These are phyloP conservation scores for Stromatinia cepivora DNA, from an alignment of 2,329 filamentous ascomycete genomes.

Conservation along the genomic window DNA sequence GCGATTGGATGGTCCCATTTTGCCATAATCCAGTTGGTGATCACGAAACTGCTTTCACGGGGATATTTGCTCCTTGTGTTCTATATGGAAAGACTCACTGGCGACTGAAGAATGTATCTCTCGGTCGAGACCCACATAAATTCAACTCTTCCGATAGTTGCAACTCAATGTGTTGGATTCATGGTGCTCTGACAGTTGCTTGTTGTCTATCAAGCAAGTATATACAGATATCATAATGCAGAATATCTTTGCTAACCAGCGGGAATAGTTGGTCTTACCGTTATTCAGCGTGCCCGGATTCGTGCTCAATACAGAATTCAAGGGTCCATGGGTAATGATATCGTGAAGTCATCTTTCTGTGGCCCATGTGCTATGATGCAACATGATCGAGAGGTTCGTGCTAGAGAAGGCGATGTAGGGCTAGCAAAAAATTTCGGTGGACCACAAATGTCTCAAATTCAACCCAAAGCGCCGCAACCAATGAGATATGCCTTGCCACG, in stretches of 20 bases:
- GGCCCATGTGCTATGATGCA: slow-evolving; percentile 46
- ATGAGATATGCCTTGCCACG: slow-evolving; percentile 32
- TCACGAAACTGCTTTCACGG: slow-evolving; percentile 38
- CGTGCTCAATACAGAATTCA: slow-evolving; percentile 47
- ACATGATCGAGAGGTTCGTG: slow-evolving; percentile 48
- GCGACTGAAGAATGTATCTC: slow-evolving; percentile 43
- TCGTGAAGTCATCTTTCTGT: slow-evolving; percentile 44
- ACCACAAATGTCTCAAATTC: slow-evolving; percentile 1
- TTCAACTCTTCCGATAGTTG: slow-evolving; percentile 38
- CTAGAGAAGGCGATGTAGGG: slow-evolving; percentile 43
- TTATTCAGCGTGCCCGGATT: slow-evolving; percentile 39
- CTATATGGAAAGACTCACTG: slow-evolving; percentile 48
- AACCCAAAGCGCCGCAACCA: slow-evolving; percentile 24
- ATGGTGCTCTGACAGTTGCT: slow-evolving; percentile 32
- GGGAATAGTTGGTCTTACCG: slow-evolving; percentile 19
- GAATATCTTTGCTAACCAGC: background rate
- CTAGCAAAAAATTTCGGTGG: slow-evolving; percentile 17
- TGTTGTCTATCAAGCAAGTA: slow-evolving; percentile 13
- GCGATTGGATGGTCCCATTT: slow-evolving; percentile 44
- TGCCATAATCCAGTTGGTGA: slow-evolving; percentile 41
- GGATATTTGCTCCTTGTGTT: slow-evolving; percentile 43
- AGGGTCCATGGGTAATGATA: slow-evolving; percentile 43
- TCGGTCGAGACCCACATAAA: slow-evolving; percentile 46
- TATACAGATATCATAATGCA: too few relatives aligned
- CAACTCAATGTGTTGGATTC: slow-evolving; percentile 45